Evolutionary conservation across 2,329 filamentous ascomycete species (phyloP).

Genomic region (Sporothrix luriei): DNA sequence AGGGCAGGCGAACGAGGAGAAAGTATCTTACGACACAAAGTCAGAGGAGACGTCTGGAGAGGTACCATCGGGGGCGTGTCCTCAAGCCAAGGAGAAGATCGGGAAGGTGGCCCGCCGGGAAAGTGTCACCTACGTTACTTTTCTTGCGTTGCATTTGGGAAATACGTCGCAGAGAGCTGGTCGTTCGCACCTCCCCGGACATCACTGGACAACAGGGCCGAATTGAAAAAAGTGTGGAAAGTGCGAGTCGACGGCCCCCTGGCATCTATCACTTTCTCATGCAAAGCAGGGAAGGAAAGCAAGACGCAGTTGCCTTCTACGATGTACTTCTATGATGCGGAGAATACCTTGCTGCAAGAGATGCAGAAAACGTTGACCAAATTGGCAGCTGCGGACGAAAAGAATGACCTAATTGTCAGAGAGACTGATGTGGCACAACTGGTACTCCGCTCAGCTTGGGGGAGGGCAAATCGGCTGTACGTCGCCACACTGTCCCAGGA

Average conservation of each 20-base stretch:
- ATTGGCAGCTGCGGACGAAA: slow-evolving; percentile 20
- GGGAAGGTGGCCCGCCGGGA: slow-evolving; percentile 29
- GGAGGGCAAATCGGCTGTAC: neutral
- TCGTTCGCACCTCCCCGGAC: slow-evolving; percentile 12
- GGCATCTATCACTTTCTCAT: neutral
- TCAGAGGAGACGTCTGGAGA: neutral
- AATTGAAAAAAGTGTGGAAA: slow-evolving; percentile 1
- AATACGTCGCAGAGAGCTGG: neutral
- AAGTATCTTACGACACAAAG: neutral
- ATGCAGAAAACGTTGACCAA: slow-evolving; percentile 22
- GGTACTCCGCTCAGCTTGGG: slow-evolving; percentile 5
- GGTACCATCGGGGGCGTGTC: slow-evolving; percentile 2
- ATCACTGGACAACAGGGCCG: slow-evolving; percentile 9
- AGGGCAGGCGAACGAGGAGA: neutral
- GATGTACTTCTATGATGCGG: no score
- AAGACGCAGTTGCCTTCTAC: neutral
- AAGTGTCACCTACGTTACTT: slow-evolving; percentile 21
- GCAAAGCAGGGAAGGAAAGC: slow-evolving; percentile 12
- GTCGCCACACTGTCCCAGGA: slow-evolving; percentile 24
- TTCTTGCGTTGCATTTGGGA: neutral
- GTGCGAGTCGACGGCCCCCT: neutral
- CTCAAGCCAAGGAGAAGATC: neutral
- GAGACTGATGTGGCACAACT: slow-evolving; percentile 15
- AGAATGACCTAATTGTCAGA: neutral
- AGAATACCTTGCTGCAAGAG: neutral